Evolutionary conservation across 352 stramenopile genomes (phyloP).

Genomic region (Phytopythium vexans): DNA sequence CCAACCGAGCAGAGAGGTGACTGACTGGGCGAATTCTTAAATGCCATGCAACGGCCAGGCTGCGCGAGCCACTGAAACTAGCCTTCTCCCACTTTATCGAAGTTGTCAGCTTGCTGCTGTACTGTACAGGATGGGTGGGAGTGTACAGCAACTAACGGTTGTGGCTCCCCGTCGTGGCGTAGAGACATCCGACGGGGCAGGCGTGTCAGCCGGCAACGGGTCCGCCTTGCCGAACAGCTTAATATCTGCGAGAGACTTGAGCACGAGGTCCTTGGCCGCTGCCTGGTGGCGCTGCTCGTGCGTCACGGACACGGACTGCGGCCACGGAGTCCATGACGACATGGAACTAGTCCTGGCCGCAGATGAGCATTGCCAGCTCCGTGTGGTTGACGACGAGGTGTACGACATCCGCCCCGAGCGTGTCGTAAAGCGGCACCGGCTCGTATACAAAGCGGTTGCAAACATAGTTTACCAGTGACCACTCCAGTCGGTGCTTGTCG

Average conservation of each 20-base stretch:
- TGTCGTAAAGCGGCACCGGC: too few species aligned
- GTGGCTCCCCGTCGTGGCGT: conserved; percentile 30
- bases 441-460: conserved; percentile 61
- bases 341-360: conserved; percentile 46
- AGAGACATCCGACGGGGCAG: conserved; percentile 75
- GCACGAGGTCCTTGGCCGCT: conserved; percentile 21
- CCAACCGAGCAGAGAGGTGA: too few species aligned
- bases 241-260: conserved; percentile 46
- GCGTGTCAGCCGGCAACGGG: conserved; percentile 41
- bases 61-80: too few species aligned
- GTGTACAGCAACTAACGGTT: too few species aligned
- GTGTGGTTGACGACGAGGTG: conserved; percentile 74
- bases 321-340: conserved; percentile 48
- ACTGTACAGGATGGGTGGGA: too few species aligned
- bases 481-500: conserved; percentile 67
- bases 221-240: conserved; percentile 32
- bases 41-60: too few species aligned
- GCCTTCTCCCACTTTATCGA: too few species aligned
- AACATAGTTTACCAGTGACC: conserved; percentile 44
- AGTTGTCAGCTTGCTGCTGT: too few species aligned
- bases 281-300: conserved; percentile 22
- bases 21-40: too few species aligned
- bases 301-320: conserved; percentile 48
- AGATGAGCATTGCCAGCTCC: conserved; percentile 52
- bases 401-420: conserved; percentile 62